Percentiles rank a stretch among this genome's conserved stretches.
Evolutionary conservation across 768 basidiomycete genomes (phyloP).

Genomic region (Serpula lacrymans): DNA sequence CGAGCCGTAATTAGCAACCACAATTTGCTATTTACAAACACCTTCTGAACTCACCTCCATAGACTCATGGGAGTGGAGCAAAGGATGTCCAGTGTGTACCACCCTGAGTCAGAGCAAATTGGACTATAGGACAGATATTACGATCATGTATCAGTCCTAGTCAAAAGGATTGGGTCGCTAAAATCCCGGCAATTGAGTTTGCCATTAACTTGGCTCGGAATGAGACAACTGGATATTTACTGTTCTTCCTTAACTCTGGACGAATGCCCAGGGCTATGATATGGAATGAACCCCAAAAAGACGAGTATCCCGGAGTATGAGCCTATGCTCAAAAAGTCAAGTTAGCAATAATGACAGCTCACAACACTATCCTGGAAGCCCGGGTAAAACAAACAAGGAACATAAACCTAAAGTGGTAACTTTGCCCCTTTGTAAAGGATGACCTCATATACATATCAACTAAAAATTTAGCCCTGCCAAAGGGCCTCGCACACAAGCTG

Average conservation of each 20-base stretch:
- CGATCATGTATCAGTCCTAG: conserved; percentile 16
- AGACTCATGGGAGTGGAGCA: conserved; percentile 14
- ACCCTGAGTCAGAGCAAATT: conserved; percentile 37
- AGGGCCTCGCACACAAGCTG: conserved; percentile 22
- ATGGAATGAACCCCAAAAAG: conserved; percentile 8
- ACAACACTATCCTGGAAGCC: conserved; percentile 27
- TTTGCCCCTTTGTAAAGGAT: conserved; percentile 13
- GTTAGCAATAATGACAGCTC: conserved; percentile 25
- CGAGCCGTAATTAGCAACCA: conserved; percentile 20
- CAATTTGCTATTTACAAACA: conserved; percentile 26
- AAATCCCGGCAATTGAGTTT: conserved; percentile 14
- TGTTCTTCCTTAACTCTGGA: conserved; percentile 11
- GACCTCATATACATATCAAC: conserved; percentile 27
- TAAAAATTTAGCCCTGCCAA: conserved; percentile 25
- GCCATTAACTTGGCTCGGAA: conserved; percentile 15
- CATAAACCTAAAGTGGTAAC: conserved; percentile 20
- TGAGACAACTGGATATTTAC: conserved; percentile 17
- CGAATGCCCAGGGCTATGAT: conserved; percentile 11
- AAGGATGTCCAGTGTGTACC: conserved; percentile 18
- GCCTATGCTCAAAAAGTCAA: conserved; percentile 24
- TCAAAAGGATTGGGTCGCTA: conserved; percentile 19
- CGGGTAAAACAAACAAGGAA: conserved; percentile 30
- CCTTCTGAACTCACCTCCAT: conserved; percentile 25
- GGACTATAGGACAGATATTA: conserved; percentile 28
- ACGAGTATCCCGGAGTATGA: conserved; percentile 24